phyloP scores from a whole-genome alignment of 2,329 filamentous ascomycete species.

The Microdochium trichocladiopsis region DNA sequence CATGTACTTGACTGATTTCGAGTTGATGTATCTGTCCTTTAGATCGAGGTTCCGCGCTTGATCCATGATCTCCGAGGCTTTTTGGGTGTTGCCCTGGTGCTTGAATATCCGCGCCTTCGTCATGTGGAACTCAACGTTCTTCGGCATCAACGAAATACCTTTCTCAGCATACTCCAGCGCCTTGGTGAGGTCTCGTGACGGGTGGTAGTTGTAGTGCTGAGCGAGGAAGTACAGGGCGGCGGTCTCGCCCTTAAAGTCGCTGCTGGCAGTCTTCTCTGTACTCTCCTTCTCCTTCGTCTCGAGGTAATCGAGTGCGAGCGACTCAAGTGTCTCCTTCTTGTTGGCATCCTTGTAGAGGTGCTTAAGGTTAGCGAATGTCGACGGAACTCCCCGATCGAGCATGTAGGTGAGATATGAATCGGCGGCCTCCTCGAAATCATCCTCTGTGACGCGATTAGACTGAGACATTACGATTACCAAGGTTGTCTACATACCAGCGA shows the following conservation, averaged over 20 bases:
- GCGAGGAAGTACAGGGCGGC: slow-evolving; percentile 89
- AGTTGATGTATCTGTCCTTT: slow-evolving; percentile 96
- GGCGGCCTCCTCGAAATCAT: slow-evolving; percentile 72
- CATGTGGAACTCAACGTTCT: slow-evolving; percentile 87
- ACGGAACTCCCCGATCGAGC: slow-evolving; percentile 89
- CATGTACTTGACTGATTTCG: slow-evolving; percentile 95
- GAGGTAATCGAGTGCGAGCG: slow-evolving; percentile 73
- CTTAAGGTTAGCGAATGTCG: slow-evolving; percentile 95
- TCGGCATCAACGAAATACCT: slow-evolving; percentile 70
- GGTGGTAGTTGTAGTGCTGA: slow-evolving; percentile 91
- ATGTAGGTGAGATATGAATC: slow-evolving; percentile 75
- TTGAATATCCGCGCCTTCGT: slow-evolving; percentile 94
- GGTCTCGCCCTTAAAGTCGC: slow-evolving; percentile 55
- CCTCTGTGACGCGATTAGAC: slow-evolving; percentile 37
- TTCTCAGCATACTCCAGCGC: slow-evolving; percentile 78
- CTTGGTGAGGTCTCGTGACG: slow-evolving; percentile 76
- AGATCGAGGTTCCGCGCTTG: slow-evolving; percentile 77
- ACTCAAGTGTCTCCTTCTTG: slow-evolving; percentile 72
- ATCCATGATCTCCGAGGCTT: slow-evolving; percentile 85
- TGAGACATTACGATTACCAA: neutral
- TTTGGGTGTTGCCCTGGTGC: slow-evolving; percentile 71
- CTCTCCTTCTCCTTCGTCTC: slow-evolving; percentile 46
- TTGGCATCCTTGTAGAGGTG: slow-evolving; percentile 72
- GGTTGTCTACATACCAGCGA: slow-evolving; percentile 52
- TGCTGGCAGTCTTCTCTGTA: slow-evolving; percentile 27